Base-by-base conservation (phyloP, 805 yeast genomes). In the Candida insectorum region DNA sequence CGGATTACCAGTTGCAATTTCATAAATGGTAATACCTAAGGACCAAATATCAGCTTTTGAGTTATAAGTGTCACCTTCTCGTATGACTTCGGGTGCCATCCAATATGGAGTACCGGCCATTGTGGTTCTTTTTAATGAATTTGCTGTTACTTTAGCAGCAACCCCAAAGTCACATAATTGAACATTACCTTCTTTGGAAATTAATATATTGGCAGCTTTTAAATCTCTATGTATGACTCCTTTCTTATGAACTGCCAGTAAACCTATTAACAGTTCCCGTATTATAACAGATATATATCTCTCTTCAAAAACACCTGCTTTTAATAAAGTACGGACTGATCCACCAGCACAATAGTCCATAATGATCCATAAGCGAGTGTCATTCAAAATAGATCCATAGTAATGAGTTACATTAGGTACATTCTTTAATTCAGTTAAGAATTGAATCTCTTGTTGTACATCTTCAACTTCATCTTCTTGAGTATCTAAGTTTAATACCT, bases 301-400 rank as follows among this genome's bases (percentile, higher is more conserved):
- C 51, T 93, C 99, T 41, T 88, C 96, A 24, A 94, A 71, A 23
- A 75, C 77, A 0, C 98, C 98, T 0, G 97, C 88, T 49, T 81
- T 77, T 37, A 91, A 60, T 28, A 93, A 64, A 2, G 96, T 85
- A 42, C 98, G 71, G 36, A 86, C 76, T 1, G 95, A 84, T 0
- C 99, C 99, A 11, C 98, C 99, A 1, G 95, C 93, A 59, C 97
- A 91, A 51, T 85, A 78, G 52, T 93, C 99, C 97, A 93, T 93
- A 38, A 93, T 79, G 55, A 93, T 89, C 97, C 98, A 93, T 23
- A 93, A 68, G 49, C 85, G 81, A n/a, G 96, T 83, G 30, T 91
- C 97, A 41, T 80, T 77, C 18, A 94, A 60, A 44, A 83, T 82
- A 0, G 95, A 83, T 0, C 96, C 97, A 52, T 84, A 85, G 59